These are phyloP conservation scores for Dispira simplex DNA, from an alignment of 192 early-diverging fungal species.

Conservation along the genomic window DNA sequence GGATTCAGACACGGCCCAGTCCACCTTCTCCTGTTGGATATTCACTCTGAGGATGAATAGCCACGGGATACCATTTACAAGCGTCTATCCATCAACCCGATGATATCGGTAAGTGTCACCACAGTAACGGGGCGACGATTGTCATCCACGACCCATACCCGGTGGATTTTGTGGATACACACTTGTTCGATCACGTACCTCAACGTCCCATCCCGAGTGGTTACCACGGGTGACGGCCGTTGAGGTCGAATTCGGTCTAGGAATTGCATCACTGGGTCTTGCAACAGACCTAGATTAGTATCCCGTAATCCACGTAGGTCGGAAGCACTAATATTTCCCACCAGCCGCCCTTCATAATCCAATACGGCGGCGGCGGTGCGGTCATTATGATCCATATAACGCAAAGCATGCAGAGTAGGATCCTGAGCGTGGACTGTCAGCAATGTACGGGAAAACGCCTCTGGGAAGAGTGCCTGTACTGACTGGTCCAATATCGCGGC, in stretches of 20 bases:
- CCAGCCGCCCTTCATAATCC: slow-evolving; percentile 15
- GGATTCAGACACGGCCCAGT: too few species aligned
- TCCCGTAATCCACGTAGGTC: slow-evolving; percentile 11
- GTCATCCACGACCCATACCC: slow-evolving; percentile 36
- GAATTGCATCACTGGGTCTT: slow-evolving; percentile 10
- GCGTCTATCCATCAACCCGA: slow-evolving; percentile 11
- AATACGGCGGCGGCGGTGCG: slow-evolving; percentile 40
- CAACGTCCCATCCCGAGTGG: slow-evolving; percentile 20
- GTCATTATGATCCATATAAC: slow-evolving; percentile 30
- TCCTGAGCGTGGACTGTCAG: slow-evolving; percentile 23
- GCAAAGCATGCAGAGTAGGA: slow-evolving; percentile 33
- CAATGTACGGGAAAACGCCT: slow-evolving; percentile 11
- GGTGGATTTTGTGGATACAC: slow-evolving; percentile 30
- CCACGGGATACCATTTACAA: neutral
- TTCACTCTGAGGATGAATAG: neutral
- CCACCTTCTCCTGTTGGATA: neutral
- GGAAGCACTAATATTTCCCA: slow-evolving; percentile 11
- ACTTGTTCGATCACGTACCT: slow-evolving; percentile 21
- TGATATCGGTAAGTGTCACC: slow-evolving; percentile 39
- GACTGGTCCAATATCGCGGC: neutral
- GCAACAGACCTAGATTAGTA: neutral
- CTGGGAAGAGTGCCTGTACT: slow-evolving; percentile 1
- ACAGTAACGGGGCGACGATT: slow-evolving; percentile 27
- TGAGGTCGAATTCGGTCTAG: neutral
- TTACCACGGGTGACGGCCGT: slow-evolving; percentile 11